These are phyloP conservation scores for Umbelopsis isabellina DNA, from an alignment of 192 early-diverging fungal genomes.

Conservation along the genomic window DNA sequence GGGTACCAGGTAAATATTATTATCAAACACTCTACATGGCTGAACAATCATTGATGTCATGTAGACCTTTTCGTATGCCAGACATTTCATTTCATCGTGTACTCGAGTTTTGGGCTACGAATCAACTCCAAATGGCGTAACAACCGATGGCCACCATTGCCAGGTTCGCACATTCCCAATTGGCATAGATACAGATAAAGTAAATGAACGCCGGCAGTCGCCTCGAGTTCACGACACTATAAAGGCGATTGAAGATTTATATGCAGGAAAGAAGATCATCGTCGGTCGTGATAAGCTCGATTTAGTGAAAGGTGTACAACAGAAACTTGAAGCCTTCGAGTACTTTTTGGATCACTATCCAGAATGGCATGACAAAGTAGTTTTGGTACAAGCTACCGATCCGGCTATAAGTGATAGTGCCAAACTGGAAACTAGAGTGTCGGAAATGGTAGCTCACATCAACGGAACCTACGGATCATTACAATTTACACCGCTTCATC, in stretches of 20 bases:
- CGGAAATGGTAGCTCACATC: slow-evolving; percentile 88
- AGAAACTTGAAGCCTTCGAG: slow-evolving; percentile 94
- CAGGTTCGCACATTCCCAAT: slow-evolving; percentile 94
- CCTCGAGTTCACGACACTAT: slow-evolving; percentile 77
- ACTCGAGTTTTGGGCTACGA: slow-evolving; percentile 93
- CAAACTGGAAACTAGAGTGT: slow-evolving; percentile 79
- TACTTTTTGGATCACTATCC: slow-evolving; percentile 88
- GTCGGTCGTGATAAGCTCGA: slow-evolving; percentile 95
- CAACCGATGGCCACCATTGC: slow-evolving; percentile 78
- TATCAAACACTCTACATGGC: background rate
- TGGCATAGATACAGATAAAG: slow-evolving; percentile 85
- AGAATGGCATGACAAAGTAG: slow-evolving; percentile 90
- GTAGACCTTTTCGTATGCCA: slow-evolving; percentile 88
- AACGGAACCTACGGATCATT: slow-evolving; percentile 94
- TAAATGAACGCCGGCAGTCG: slow-evolving; percentile 63
- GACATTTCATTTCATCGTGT: slow-evolving; percentile 92
- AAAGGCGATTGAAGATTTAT: slow-evolving; percentile 77
- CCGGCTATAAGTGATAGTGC: slow-evolving; percentile 71
- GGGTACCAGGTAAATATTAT: slow-evolving; percentile 78
- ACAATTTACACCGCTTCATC: slow-evolving; percentile 93
- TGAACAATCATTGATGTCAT: background rate
- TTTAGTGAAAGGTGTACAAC: slow-evolving; percentile 90
- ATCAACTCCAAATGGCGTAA: slow-evolving; percentile 90
- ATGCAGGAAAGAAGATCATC: slow-evolving; percentile 90
- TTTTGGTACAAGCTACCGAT: slow-evolving; percentile 95